These are phyloP conservation scores for Trichocladium uniseriatum DNA, from an alignment of 495 filamentous ascomycete genomes.

Conservation along the genomic window DNA sequence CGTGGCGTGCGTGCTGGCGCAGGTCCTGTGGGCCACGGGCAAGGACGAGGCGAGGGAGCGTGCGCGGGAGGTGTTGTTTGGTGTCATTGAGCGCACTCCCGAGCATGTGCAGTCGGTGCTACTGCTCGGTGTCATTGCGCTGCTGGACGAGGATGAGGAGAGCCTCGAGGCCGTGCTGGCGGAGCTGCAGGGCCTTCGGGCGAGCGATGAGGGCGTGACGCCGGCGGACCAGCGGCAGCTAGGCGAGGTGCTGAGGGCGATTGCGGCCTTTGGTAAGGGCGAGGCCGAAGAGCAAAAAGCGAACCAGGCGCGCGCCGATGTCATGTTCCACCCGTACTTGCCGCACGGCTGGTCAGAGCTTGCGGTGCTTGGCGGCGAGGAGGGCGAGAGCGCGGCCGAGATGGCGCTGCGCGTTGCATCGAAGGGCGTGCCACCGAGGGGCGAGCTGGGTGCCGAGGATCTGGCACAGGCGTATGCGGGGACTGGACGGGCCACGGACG, in stretches of 20 bases:
- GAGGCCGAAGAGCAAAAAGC: slow-evolving; percentile 24
- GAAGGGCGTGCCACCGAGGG: slow-evolving; percentile 59
- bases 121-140: slow-evolving; percentile 71
- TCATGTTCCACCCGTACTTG: slow-evolving; percentile 68
- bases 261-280: slow-evolving; percentile 28
- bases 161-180: slow-evolving; percentile 69
- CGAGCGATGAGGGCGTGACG: slow-evolving; percentile 41
- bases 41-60: slow-evolving; percentile 61
- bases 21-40: slow-evolving; percentile 88
- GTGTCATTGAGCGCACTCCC: slow-evolving; percentile 58
- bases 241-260: slow-evolving; percentile 37
- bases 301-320: slow-evolving; percentile 54
- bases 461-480: slow-evolving; percentile 70
- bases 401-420: slow-evolving; percentile 77
- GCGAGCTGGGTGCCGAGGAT: slow-evolving; percentile 56
- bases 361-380: slow-evolving; percentile 39
- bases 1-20: slow-evolving; percentile 76
- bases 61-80: slow-evolving; percentile 72
- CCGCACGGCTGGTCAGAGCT: slow-evolving; percentile 73
- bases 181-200: slow-evolving; percentile 63
- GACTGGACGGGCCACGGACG: slow-evolving; percentile 59
- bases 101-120: slow-evolving; percentile 68
- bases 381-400: slow-evolving; percentile 50
- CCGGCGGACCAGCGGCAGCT: slow-evolving; percentile 38
- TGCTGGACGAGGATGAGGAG: slow-evolving; percentile 69